Percentiles rank a stretch among this genome's conserved stretches.
phyloP scores from a whole-genome alignment of 2,329 filamentous ascomycete genomes.

The Xenosphaeropsis pyriputrescens region DNA sequence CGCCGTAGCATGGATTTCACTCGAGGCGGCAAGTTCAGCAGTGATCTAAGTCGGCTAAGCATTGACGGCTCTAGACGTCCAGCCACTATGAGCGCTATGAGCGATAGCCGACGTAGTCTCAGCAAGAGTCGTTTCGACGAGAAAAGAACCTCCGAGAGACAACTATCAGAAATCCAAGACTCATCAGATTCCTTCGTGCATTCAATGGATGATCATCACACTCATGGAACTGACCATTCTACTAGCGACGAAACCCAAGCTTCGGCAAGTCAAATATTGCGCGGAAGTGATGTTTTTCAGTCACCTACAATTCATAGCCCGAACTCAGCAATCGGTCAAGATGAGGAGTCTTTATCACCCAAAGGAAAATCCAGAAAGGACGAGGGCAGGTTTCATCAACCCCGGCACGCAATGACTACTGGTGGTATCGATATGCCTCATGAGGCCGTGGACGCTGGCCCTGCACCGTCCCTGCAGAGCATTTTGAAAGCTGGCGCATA shows the following conservation, averaged over 20 bases:
- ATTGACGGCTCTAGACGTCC: constrained; percentile 18
- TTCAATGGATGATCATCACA: constrained; percentile 58
- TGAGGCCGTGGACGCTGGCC: background rate
- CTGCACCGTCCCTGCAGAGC: constrained; percentile 38
- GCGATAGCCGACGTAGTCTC: constrained; percentile 36
- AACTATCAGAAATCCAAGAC: constrained; percentile 37
- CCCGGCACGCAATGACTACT: constrained; percentile 9
- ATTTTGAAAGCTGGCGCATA: constrained; percentile 51
- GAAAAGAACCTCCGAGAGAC: constrained; percentile 11
- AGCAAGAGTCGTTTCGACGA: constrained; percentile 33
- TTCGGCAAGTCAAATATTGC: constrained; percentile 83
- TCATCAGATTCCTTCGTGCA: constrained; percentile 65
- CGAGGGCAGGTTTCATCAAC: constrained; percentile 1
- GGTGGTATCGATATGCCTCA: constrained; percentile 6
- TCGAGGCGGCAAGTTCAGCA: constrained; percentile 25
- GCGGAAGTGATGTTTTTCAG: constrained; percentile 77
- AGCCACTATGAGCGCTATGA: constrained; percentile 46
- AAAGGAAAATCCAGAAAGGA: constrained; percentile 3
- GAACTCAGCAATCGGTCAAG: constrained; percentile 10
- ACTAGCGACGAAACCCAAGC: constrained; percentile 58
- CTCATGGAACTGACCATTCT: constrained; percentile 55
- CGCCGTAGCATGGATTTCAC: constrained; percentile 33
- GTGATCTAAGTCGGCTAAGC: constrained; percentile 31
- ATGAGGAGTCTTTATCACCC: constrained; percentile 9
- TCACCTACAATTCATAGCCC: constrained; percentile 53